phyloP scores from a whole-genome alignment of 2,329 filamentous ascomycete species.

The Epichloe glyceriae region DNA sequence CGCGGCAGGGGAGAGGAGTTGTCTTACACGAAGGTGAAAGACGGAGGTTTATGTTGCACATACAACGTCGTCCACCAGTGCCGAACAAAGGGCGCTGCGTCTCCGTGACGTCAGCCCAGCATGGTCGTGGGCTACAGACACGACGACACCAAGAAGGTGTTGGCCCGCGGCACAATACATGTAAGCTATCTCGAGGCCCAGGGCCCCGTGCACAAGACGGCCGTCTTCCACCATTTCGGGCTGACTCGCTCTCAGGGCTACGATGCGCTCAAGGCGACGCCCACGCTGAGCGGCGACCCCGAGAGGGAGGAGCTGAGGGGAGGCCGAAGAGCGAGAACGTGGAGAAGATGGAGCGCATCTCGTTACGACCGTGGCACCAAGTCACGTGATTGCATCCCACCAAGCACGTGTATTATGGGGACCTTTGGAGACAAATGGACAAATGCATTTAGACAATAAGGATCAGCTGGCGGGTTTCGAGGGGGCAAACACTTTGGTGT shows the following conservation, averaged over 20 bases:
- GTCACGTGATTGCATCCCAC: too few relatives aligned
- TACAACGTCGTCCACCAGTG: too few relatives aligned
- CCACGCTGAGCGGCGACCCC: constrained; percentile 22
- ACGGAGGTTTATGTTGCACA: too few relatives aligned
- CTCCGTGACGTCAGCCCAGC: background rate
- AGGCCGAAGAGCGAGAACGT: constrained; percentile 22
- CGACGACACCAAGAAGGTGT: constrained; percentile 25
- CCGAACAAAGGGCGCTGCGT: too few relatives aligned
- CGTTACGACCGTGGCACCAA: too few relatives aligned
- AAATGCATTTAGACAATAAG: too few relatives aligned
- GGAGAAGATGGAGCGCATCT: constrained; percentile 22
- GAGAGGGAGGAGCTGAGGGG: constrained; percentile 26
- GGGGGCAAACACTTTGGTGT: too few relatives aligned
- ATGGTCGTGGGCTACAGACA: constrained; percentile 20
- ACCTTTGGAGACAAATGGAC: too few relatives aligned
- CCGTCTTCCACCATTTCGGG: constrained; percentile 27
- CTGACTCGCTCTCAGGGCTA: constrained; percentile 25
- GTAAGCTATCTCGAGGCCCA: constrained; percentile 27
- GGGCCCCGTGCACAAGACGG: constrained; percentile 25
- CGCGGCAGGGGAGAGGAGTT: too few relatives aligned
- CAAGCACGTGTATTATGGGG: too few relatives aligned
- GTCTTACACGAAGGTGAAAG: too few relatives aligned
- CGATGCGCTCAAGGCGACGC: constrained; percentile 20
- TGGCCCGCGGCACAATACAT: constrained; percentile 23
- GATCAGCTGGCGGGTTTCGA: too few relatives aligned